phyloP scores from a whole-genome alignment of 352 stramenopile species.

The Phytopythium litorale region DNA sequence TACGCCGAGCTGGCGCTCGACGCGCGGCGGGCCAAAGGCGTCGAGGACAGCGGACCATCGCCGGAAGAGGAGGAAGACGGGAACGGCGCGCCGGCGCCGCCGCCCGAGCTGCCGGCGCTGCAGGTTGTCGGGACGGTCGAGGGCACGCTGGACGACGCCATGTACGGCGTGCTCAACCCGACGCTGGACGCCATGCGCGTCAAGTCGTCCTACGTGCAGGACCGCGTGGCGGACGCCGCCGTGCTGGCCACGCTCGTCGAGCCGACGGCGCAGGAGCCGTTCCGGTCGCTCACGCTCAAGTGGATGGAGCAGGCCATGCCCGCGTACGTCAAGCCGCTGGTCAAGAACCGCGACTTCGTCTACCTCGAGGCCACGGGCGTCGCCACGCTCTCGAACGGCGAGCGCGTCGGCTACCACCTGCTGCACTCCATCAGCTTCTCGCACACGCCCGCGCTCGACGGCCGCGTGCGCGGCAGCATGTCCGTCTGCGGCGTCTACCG shows the following conservation, averaged over 20 bases:
- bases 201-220: slow-evolving; percentile 40
- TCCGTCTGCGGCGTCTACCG: slow-evolving; percentile 42
- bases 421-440: slow-evolving; percentile 48
- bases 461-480: slow-evolving; percentile 19
- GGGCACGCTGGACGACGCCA: slow-evolving; percentile 31
- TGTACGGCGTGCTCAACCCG: slow-evolving; percentile 35
- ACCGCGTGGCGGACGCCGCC: slow-evolving; percentile 34
- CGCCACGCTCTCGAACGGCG: slow-evolving; percentile 23
- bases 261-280: slow-evolving; percentile 37
- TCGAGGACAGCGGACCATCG: too few species aligned
- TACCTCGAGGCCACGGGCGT: slow-evolving; percentile 49
- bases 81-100: slow-evolving; percentile 15
- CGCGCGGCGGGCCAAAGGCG: slow-evolving; percentile 7
- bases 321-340: slow-evolving; percentile 19
- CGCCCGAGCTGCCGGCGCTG: slow-evolving; percentile 23
- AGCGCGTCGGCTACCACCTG: slow-evolving; percentile 53
- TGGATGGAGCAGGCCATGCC: slow-evolving; percentile 33
- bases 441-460: slow-evolving; percentile 24
- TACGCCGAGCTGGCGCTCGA: slow-evolving; percentile 23
- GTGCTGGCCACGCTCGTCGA: slow-evolving; percentile 45
- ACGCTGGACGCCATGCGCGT: slow-evolving; percentile 27
- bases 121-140: slow-evolving; percentile 25
- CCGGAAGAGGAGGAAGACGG: neutral
- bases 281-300: slow-evolving; percentile 31
- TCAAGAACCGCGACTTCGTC: slow-evolving; percentile 55